phyloP scores from a whole-genome alignment of 1,139 yeast species.

The Blastobotrys indianensis region DNA sequence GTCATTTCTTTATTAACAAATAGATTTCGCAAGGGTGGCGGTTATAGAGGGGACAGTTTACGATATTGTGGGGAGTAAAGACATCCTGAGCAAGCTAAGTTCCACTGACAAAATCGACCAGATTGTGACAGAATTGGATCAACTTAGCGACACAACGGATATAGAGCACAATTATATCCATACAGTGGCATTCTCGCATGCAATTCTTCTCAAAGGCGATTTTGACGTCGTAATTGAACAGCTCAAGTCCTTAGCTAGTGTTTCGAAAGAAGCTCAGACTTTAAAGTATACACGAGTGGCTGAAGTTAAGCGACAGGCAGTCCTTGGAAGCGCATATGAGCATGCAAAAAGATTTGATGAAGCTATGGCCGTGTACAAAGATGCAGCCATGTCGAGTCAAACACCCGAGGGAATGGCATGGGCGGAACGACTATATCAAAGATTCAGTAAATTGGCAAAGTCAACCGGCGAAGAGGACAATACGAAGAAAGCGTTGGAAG shows the following conservation, averaged over 20 bases:
- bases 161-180: slow-evolving; percentile 16
- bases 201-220: slow-evolving; percentile 18
- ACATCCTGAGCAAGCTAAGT: background rate
- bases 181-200: slow-evolving; percentile 21
- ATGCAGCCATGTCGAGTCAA: slow-evolving; percentile 11
- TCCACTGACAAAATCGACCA: background rate
- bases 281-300: slow-evolving; percentile 20
- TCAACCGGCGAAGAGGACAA: slow-evolving; percentile 9
- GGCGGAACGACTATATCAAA: slow-evolving; percentile 23
- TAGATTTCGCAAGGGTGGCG: slow-evolving; percentile 9
- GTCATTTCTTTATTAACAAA: background rate
- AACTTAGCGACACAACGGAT: background rate
- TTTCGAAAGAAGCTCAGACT: background rate
- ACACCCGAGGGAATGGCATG: slow-evolving; percentile 22
- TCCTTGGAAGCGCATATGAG: slow-evolving; percentile 28
- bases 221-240: slow-evolving; percentile 16
- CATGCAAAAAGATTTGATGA: slow-evolving; percentile 17
- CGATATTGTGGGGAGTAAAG: background rate
- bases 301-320: slow-evolving; percentile 22
- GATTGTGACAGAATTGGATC: slow-evolving; percentile 4
- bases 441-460: slow-evolving; percentile 21
- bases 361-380: slow-evolving; percentile 23
- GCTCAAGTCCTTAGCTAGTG: slow-evolving; percentile 10
- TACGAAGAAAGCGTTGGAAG: slow-evolving; percentile 21
- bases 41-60: slow-evolving; percentile 2